Base-by-base conservation (phyloP, 805 yeast species). In the Pichia nanzhaoensis region DNA sequence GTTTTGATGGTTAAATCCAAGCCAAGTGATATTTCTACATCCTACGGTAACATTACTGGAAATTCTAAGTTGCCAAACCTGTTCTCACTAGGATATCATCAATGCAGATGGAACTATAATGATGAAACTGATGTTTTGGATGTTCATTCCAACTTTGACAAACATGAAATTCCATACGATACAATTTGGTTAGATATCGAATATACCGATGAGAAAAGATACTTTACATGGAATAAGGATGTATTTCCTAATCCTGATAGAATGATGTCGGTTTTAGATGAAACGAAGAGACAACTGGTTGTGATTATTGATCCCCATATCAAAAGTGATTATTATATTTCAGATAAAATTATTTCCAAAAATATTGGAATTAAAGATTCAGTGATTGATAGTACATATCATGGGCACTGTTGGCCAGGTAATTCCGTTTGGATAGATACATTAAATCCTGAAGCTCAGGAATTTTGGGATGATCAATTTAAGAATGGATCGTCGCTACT, bases 331-430 rank as follows among this genome's bases (percentile, higher is more conserved):
- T 90, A 90, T 61, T 65, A 66, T 14, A 77, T 87, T 1, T 82
- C 88, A 56, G 73, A 82, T 2, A 60, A 52, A 1, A 60, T 87
- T 20, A 63, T 60, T 6, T 53, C 67, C 13, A 55, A 76, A 4
- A 77, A 75, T 0, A 69, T 89, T 21, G 59, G 57, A 5, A 41
- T 87, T 21, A 56, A 77, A 8, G 78, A 76, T 0, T 69, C 88
- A 18, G 55, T 53, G 5, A 51, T 56, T 2, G 61, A 64, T 2
- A 81, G 78, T 21, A 45, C 55, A 4, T 90, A 70, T 60, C 70
- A 77, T 41, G 98, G 96, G 3, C 95, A 88, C 61, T 93, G 98
- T 64, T 93, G 99, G 99, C 97, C 99, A 2, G 99, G 98, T 1
- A 88, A 86, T 53, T 84, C 96, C 0, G 71, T 88, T 7, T 93